A percentile compares a stretch with the other conserved stretches of the same genome.
These are phyloP conservation scores for Globisporangium sylvaticum DNA, from an alignment of 352 stramenopile species.

Conservation along the genomic window DNA sequence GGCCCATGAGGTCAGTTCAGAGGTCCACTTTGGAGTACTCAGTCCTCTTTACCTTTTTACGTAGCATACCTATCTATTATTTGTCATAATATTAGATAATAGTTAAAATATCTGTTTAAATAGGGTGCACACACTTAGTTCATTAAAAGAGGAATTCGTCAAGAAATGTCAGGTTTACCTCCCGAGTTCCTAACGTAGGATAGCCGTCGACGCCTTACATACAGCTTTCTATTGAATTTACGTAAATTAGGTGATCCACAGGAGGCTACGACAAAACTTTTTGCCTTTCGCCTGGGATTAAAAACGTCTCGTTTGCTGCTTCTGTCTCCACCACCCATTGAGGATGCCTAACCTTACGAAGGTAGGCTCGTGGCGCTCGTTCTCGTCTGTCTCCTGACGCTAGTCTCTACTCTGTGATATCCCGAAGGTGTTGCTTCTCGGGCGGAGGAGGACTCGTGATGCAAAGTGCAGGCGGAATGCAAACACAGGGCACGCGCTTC, in stretches of 20 bases:
- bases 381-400: neutral
- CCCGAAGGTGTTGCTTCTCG: neutral
- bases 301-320: neutral
- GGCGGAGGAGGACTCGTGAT: neutral
- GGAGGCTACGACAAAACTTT: too few species aligned
- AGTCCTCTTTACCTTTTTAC: neutral
- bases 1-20: neutral
- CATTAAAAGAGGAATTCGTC: neutral
- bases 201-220: too few species aligned
- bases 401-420: neutral
- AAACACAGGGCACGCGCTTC: neutral
- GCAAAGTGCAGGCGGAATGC: neutral
- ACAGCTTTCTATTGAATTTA: neutral
- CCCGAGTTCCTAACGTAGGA: neutral
- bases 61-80: too few species aligned
- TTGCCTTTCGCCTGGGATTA: too few species aligned
- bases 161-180: neutral
- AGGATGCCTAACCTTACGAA: neutral
- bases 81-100: neutral
- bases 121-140: neutral
- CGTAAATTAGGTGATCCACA: neutral
- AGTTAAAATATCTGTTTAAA: neutral
- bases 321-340: neutral
- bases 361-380: neutral
- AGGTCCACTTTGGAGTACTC: neutral